phyloP scores from a whole-genome alignment of 768 basidiomycete genomes.

The Dioszegia crocea region DNA sequence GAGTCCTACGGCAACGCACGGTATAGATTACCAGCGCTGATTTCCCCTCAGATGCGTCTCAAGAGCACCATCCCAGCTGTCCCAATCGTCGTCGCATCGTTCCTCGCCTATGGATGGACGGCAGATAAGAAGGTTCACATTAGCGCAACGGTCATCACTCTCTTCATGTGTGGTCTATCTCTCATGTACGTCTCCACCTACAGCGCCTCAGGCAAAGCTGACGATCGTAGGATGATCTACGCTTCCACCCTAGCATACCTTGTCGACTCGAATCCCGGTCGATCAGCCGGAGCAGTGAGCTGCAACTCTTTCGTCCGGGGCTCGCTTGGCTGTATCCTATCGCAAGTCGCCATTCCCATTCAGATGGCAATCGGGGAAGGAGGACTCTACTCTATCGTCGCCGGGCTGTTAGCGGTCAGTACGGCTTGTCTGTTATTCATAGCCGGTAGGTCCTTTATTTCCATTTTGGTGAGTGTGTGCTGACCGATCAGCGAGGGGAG shows the following conservation, averaged over 20 bases:
- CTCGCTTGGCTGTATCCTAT: conserved; percentile 61
- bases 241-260: conserved; percentile 73
- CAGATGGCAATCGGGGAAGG: conserved; percentile 73
- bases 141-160: conserved; percentile 64
- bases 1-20: conserved; percentile 12
- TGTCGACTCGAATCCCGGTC: conserved; percentile 78
- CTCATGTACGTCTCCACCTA: no score
- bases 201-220: no score
- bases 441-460: conserved; percentile 51
- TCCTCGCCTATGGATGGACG: conserved; percentile 73
- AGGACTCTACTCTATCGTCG: conserved; percentile 68
- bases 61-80: conserved; percentile 61
- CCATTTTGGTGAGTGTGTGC: neutral
- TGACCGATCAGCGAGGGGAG: conserved; percentile 12
- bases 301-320: conserved; percentile 75
- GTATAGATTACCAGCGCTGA: neutral
- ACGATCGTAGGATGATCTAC: conserved; percentile 65
- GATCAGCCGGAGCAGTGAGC: conserved; percentile 68
- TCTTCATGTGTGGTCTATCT: conserved; percentile 71
- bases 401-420: conserved; percentile 57
- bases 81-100: conserved; percentile 59
- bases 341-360: conserved; percentile 69
- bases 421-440: conserved; percentile 62
- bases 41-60: conserved; percentile 62
- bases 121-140: conserved; percentile 62